Conservation (phyloP, 2,329 filamentous ascomycete species). For the Venturia nashicola region DNA sequence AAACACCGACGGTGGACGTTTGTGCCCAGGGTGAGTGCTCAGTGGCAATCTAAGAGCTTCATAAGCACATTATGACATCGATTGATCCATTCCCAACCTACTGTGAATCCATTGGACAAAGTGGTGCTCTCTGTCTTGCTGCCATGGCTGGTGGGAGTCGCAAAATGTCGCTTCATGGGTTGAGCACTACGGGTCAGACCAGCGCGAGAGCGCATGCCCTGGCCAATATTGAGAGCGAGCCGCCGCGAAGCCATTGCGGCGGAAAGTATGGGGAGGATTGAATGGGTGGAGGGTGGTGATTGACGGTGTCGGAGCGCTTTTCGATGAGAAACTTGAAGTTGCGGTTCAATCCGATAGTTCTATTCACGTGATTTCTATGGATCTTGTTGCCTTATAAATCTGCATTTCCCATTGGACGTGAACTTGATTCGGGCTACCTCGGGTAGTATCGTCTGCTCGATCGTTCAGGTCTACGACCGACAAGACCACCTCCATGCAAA, state of each 20-base stretch:
- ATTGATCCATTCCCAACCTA: conserved; percentile 31
- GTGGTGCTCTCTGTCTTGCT: conserved; percentile 90
- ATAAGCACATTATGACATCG: conserved; percentile 6
- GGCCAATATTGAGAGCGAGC: conserved; percentile 88
- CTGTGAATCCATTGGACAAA: conserved; percentile 93
- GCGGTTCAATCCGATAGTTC: not conserved
- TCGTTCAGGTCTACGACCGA: no score
- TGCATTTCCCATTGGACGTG: not conserved
- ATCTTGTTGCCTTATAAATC: not conserved
- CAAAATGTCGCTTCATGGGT: conserved; percentile 69
- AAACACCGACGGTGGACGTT: conserved; percentile 95
- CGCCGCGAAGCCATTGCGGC: conserved; percentile 82
- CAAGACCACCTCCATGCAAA: no score
- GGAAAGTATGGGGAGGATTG: conserved; percentile 20
- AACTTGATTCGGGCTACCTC: not conserved
- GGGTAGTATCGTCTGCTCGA: not conserved
- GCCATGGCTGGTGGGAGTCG: conserved; percentile 59
- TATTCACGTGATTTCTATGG: not conserved
- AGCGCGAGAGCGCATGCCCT: conserved; percentile 78
- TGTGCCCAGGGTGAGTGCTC: conserved; percentile 97
- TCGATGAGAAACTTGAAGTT: not conserved
- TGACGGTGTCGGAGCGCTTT: not conserved
- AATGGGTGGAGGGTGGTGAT: conserved; percentile 15
- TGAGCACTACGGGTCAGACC: conserved; percentile 53
- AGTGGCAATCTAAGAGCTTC: conserved; percentile 65